Conservation (phyloP, 2,329 filamentous ascomycete genomes). For the Epichloe hybrida region DNA sequence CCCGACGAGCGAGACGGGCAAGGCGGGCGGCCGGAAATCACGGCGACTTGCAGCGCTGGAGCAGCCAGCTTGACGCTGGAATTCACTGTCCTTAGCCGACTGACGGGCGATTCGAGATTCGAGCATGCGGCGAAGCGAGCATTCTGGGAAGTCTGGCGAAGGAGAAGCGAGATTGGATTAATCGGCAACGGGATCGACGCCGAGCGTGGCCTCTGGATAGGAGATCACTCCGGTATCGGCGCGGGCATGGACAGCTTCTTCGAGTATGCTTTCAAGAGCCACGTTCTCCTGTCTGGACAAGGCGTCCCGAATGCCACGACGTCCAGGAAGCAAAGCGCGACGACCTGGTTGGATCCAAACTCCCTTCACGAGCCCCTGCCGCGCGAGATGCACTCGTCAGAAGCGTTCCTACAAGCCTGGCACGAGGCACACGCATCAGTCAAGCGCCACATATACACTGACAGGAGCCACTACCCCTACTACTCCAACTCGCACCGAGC, state of each 20-base stretch:
- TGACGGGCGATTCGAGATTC: slow-evolving; percentile 78
- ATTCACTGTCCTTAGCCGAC: slow-evolving; percentile 76
- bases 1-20: slow-evolving; percentile 18
- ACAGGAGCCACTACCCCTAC: slow-evolving; percentile 66
- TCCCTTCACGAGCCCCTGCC: slow-evolving; percentile 45
- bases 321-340: slow-evolving; percentile 27
- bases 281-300: slow-evolving; percentile 76
- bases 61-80: slow-evolving; percentile 93
- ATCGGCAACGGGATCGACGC: slow-evolving; percentile 88
- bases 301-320: slow-evolving; percentile 36
- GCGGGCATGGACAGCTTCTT: slow-evolving; percentile 98
- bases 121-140: slow-evolving; percentile 81
- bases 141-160: slow-evolving; percentile 94
- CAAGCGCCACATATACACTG: slow-evolving; percentile 80
- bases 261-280: slow-evolving; percentile 91
- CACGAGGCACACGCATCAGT: slow-evolving; percentile 75
- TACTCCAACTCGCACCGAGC: slow-evolving; percentile 82
- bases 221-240: slow-evolving; percentile 81
- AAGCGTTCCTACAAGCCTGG: slow-evolving; percentile 73
- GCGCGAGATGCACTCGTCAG: slow-evolving; percentile 54
- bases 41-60: slow-evolving; percentile 91
- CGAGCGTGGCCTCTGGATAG: slow-evolving; percentile 80
- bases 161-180: slow-evolving; percentile 71
- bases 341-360: slow-evolving; percentile 49
- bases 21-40: slow-evolving; percentile 51